Evolutionary conservation across 75 land plant genomes (phyloP), one percentile per base, ranked within the genome.

Genomic region (Cupressus sempervirens): DNA sequence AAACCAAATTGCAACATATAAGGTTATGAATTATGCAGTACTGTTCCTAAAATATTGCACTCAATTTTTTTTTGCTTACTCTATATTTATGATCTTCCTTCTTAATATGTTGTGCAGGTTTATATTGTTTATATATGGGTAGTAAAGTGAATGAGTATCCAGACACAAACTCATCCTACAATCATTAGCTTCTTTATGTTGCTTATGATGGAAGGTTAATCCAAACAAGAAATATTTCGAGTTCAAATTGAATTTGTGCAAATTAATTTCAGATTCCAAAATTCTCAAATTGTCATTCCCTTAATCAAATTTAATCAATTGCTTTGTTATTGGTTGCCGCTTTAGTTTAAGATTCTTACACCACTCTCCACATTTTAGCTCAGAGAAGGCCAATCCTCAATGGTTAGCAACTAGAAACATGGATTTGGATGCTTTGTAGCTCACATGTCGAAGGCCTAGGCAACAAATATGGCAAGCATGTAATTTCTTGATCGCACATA

Each of bases 351-450:
- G 20, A 43, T 26, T 10, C n/a, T 52, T 82, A 46, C 16, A 20
- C 35, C 23, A 29, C 52, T 9, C 38, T 68, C 74, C 41, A 30
- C 62, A 30, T 54, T 40, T 56, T 89, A 95, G 97, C 82, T 11
- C 80, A 58, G 93, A 90, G 72, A 84, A 86, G 35, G 97, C 92
- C n/a, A 81, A 72, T 88, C 84, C 13, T 91, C 97, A 7, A 92
- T 94, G 70, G 91, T 95, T 45, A 92, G 93, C 76, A 93, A 92
- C 88, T 95, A 95, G 85, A 89, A 74, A 76, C 92, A 94, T 86
- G 91, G 92, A n/a, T 93, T 95, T 85, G 90, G 87, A 83, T 96
- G 97, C 56, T 95, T 95, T 88, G 93, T 96, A 8, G 97, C 97
- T 36, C 89, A 83, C 85, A 80, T 95, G 38, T 88, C 88, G 0